phyloP scores from a whole-genome alignment of 1,284 basidiomycete species.

The Puccinia hordei region DNA sequence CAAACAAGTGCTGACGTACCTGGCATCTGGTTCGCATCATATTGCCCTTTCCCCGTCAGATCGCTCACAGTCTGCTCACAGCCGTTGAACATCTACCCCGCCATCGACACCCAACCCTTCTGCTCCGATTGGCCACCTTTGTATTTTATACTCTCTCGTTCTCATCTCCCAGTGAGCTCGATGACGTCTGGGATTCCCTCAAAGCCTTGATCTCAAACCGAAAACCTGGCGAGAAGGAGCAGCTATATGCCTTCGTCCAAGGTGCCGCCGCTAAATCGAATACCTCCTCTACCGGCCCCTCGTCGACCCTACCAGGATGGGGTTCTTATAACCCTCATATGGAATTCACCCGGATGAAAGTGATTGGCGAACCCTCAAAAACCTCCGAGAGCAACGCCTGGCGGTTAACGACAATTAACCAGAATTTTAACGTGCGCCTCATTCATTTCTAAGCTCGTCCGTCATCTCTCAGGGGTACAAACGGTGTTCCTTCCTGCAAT shows the following conservation, averaged over 20 bases:
- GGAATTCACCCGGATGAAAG: constrained; percentile 91
- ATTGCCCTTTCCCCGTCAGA: constrained; percentile 26
- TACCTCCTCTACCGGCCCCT: neutral
- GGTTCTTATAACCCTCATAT: constrained; percentile 77
- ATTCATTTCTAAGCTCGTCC: constrained; percentile 7
- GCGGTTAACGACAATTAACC: constrained; percentile 94
- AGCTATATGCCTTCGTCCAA: constrained; percentile 31
- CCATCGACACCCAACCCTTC: constrained; percentile 33
- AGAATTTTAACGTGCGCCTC: constrained; percentile 80
- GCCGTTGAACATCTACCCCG: constrained; percentile 41
- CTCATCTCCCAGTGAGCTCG: constrained; percentile 8
- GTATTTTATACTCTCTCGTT: constrained; percentile 45
- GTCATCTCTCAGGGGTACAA: neutral
- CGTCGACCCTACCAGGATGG: constrained; percentile 67
- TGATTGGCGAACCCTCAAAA: constrained; percentile 64
- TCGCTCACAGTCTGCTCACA: constrained; percentile 32
- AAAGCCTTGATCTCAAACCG: constrained; percentile 41
- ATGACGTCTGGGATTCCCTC: constrained; percentile 48
- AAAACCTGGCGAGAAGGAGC: constrained; percentile 46
- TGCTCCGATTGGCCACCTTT: constrained; percentile 42
- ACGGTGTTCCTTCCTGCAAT: neutral
- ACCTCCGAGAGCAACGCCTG: constrained; percentile 65
- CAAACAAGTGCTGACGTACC: neutral
- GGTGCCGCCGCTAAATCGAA: neutral
- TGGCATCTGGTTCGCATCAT: constrained; percentile 8